phyloP scores from a whole-genome alignment of 192 early-diverging fungal genomes.

The Coemansia sp. region DNA sequence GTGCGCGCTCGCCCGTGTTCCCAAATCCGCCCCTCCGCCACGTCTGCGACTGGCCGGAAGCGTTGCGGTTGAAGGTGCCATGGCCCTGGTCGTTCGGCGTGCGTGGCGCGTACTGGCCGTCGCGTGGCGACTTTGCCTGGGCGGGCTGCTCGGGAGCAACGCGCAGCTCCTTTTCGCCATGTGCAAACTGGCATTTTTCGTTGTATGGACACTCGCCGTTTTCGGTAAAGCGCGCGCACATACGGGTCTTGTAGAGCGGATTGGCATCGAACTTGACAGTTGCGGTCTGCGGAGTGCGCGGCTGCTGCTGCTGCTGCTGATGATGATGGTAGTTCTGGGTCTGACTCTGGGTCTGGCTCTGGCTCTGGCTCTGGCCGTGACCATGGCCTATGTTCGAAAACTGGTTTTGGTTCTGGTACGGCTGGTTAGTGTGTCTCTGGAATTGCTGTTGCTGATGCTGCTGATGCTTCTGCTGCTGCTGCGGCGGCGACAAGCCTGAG shows the following conservation, averaged over 20 bases:
- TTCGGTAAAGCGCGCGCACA: slow-evolving; percentile 78
- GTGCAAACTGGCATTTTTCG: slow-evolving; percentile 82
- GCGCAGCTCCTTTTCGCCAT: slow-evolving; percentile 51
- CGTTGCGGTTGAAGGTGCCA: slow-evolving; percentile 12
- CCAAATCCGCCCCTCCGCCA: slow-evolving; percentile 23
- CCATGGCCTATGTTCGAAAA: background rate
- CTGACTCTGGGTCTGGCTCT: slow-evolving; percentile 7
- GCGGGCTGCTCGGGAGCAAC: slow-evolving; percentile 32
- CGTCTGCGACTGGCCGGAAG: slow-evolving; percentile 12
- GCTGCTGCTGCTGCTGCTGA: slow-evolving; percentile 7
- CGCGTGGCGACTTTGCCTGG: slow-evolving; percentile 24
- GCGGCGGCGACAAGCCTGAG: slow-evolving; percentile 9
- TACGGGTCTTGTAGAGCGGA: slow-evolving; percentile 75
- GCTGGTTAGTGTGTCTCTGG: slow-evolving; percentile 22
- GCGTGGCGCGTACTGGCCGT: slow-evolving; percentile 14
- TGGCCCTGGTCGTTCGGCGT: slow-evolving; percentile 11
- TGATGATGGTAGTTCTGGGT: background rate
- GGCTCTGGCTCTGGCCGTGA: background rate
- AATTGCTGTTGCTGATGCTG: slow-evolving; percentile 7
- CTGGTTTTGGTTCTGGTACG: background rate
- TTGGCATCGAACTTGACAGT: slow-evolving; percentile 52
- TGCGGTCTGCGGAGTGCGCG: slow-evolving; percentile 33
- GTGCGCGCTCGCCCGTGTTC: slow-evolving; percentile 18
- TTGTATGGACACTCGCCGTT: slow-evolving; percentile 79
- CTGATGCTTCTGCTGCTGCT: slow-evolving; percentile 7